Evolutionary conservation across 2,329 filamentous ascomycete species (phyloP).

Genomic region (Neofusicoccum sp.): DNA sequence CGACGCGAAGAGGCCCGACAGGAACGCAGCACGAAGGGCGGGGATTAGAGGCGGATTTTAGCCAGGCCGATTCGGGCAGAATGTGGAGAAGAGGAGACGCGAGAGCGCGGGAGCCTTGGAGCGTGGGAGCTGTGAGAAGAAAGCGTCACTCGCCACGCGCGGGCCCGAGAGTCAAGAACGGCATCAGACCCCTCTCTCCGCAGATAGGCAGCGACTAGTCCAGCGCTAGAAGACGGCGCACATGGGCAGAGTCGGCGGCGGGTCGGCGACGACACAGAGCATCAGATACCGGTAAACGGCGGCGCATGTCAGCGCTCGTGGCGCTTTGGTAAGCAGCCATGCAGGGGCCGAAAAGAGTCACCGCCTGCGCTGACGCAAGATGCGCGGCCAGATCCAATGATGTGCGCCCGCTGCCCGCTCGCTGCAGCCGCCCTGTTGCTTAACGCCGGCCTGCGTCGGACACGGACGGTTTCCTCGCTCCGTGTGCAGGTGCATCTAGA

Average conservation of each 20-base stretch:
- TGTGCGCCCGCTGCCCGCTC: neutral
- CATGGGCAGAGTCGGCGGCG: neutral
- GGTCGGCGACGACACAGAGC: neutral
- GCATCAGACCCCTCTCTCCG: constrained; percentile 6
- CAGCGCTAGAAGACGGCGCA: constrained; percentile 7
- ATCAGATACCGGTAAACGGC: constrained; percentile 18
- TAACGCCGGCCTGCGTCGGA: neutral
- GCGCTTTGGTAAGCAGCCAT: constrained; percentile 16
- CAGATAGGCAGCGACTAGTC: constrained; percentile 6
- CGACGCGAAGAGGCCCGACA: neutral
- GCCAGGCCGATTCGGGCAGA: too few relatives aligned
- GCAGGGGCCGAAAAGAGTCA: constrained; percentile 13
- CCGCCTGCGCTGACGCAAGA: constrained; percentile 13
- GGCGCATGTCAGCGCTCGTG: constrained; percentile 10
- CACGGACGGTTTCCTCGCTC: neutral
- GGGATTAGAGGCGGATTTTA: neutral
- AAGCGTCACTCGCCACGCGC: neutral
- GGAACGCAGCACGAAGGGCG: neutral
- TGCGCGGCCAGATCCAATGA: neutral
- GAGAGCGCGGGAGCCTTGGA: neutral
- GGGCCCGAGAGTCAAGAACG: neutral
- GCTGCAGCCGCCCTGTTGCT: neutral
- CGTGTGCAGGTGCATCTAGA: constrained; percentile 1
- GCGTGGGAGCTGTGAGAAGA: neutral
- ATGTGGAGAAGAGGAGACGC: neutral